phyloP scores from a whole-genome alignment of 345 rosid species.

The Hibiscus syriacus region DNA sequence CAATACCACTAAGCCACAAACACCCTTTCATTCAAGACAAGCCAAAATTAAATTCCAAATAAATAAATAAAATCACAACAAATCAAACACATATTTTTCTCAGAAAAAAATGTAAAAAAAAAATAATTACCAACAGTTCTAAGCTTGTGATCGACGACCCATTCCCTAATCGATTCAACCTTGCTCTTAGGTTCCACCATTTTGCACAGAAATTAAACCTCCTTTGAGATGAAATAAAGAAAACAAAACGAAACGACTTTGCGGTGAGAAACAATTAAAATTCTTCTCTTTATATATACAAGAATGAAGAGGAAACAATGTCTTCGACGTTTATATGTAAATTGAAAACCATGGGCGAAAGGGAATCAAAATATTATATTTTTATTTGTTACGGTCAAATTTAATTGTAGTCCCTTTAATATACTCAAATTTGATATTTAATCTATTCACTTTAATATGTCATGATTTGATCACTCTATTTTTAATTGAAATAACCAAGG shows the following conservation, averaged over 20 bases:
- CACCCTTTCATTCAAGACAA: constrained; percentile 35
- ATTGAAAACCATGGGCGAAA: not conserved
- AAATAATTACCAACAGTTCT: constrained; percentile 68
- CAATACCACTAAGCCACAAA: constrained; percentile 81
- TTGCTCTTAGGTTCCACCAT: constrained; percentile 72
- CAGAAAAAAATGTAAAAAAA: not conserved
- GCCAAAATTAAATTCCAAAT: not conserved
- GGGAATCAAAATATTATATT: no score
- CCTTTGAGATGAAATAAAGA: not conserved
- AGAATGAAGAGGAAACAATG: not conserved
- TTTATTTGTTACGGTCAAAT: no score
- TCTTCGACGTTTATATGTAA: not conserved
- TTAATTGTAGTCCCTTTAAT: no score
- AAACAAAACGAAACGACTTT: not conserved
- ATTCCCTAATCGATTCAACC: constrained; percentile 57
- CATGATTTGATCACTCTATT: no score
- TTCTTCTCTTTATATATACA: not conserved
- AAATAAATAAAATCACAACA: not conserved
- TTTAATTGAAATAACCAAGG: no score
- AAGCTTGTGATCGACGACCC: constrained; percentile 87
- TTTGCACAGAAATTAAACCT: not conserved
- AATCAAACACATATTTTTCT: not conserved
- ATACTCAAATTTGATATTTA: no score
- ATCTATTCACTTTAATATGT: no score
- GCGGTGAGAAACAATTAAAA: not conserved